Base-by-base conservation (phyloP, 1,284 basidiomycete genomes). In the Trichosporon faecale region DNA sequence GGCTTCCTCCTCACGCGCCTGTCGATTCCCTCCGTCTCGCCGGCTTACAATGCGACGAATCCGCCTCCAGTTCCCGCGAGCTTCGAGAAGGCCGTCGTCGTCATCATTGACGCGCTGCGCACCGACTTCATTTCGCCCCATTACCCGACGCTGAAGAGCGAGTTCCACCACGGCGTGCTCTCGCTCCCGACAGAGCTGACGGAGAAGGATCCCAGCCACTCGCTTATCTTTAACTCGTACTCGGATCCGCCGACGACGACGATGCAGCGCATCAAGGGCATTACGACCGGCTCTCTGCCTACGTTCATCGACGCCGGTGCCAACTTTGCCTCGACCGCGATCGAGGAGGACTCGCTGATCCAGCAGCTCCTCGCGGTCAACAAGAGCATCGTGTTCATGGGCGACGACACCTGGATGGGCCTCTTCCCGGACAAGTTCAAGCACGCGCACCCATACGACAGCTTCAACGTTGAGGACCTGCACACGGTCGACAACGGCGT, bases 401-500 rank as follows among this genome's bases (percentile, higher is more conserved):
- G 96, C 0, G 96, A 99, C 80, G 94, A 98, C 79, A 99, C 96
- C 0, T 99, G 97, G 97, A 88, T 91, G 80, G 89, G 90, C 2
- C 88, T 97, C 16, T 99, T 95, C 79, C 93, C 95, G 0, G 83
- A 87, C 65, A 84, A 89, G 0, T 94, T 98, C 74, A 86, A 88
- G 57, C 89, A 91, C 84, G 86, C 89, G 0, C 91, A 89, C 80
- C 91, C 94, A 0, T 98, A 90, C 80, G 95, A 98, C 82, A 98
- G 94, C 0, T 99, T 99, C 88, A 96, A 99, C 82, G 96, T 99
- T 70, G 96, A 98, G 82, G 97, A 99, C 80, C 86, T 99, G 18
- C 94, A 99, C 79, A 92, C 93, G 0, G 97, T 99, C 44, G 97
- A 99, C 78, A 86, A 91, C 66, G 95, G 96, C 9, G 95, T 99